Percentiles rank a stretch among this genome's conserved stretches.
These are phyloP conservation scores for Nadsonia commutata DNA, from an alignment of 1,139 yeast species.

Conservation along the genomic window DNA sequence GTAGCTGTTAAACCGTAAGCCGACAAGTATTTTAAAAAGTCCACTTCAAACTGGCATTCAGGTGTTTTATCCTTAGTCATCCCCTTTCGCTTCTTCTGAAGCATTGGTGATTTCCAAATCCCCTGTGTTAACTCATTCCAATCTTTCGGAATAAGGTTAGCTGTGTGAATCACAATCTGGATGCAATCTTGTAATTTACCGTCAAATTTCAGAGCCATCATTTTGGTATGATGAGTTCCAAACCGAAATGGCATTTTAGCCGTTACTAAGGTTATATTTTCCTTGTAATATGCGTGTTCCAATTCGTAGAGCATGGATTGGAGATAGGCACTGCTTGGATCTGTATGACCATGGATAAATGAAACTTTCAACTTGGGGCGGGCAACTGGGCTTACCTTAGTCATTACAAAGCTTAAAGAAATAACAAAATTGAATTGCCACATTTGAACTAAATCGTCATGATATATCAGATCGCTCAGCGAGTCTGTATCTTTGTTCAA, in stretches of 20 bases:
- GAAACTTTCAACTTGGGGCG: neutral
- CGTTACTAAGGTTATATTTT: conserved; percentile 13
- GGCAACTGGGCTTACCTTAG: neutral
- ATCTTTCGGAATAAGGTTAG: conserved; percentile 21
- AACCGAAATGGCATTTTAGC: conserved; percentile 13
- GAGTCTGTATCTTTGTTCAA: conserved; percentile 3
- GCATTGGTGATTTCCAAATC: conserved; percentile 18
- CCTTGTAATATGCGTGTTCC: neutral
- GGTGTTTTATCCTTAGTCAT: neutral
- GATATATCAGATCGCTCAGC: conserved; percentile 5
- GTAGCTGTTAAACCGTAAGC: conserved; percentile 13
- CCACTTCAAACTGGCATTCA: conserved; percentile 14
- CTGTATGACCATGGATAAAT: conserved; percentile 1
- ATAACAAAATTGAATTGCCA: conserved; percentile 5
- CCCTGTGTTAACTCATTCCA: conserved; percentile 23
- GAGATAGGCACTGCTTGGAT: neutral
- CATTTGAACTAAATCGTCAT: conserved; percentile 3
- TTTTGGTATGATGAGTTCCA: conserved; percentile 23
- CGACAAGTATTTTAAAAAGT: conserved; percentile 15
- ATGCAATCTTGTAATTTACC: conserved; percentile 7
- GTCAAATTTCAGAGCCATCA: conserved; percentile 20
- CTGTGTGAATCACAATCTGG: conserved; percentile 23
- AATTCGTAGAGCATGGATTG: neutral
- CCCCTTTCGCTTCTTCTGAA: conserved; percentile 5
- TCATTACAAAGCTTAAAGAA: conserved; percentile 1